phyloP scores from a whole-genome alignment of 768 basidiomycete genomes.

The Pulveroboletus frians region DNA sequence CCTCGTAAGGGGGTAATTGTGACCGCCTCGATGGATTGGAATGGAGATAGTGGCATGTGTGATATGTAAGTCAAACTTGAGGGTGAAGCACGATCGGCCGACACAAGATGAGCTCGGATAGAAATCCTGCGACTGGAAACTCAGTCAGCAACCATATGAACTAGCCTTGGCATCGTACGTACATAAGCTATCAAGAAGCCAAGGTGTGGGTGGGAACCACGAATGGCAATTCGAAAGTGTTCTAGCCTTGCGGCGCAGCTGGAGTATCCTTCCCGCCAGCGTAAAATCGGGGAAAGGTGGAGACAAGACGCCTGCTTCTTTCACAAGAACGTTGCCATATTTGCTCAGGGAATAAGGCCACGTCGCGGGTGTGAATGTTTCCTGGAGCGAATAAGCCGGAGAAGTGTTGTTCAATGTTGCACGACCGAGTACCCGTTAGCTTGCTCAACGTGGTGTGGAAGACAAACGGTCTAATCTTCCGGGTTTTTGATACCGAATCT shows the following conservation, averaged over 20 bases:
- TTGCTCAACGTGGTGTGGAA: too few relatives aligned
- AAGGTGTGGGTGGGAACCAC: too few relatives aligned
- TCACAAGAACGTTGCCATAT: conserved; percentile 14
- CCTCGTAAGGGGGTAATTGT: neutral
- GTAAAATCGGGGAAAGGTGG: neutral
- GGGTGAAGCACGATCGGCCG: neutral
- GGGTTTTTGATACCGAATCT: too few relatives aligned
- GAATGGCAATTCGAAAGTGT: neutral
- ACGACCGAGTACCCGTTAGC: too few relatives aligned
- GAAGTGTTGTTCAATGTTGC: too few relatives aligned
- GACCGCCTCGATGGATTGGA: neutral
- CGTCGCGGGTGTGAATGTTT: conserved; percentile 9
- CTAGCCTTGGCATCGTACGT: neutral
- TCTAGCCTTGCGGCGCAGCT: conserved; percentile 5
- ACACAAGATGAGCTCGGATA: neutral
- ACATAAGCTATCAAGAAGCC: conserved; percentile 4
- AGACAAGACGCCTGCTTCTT: neutral
- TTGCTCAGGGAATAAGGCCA: conserved; percentile 34
- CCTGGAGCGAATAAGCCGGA: conserved; percentile 14
- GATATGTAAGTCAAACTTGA: neutral
- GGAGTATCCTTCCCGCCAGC: neutral
- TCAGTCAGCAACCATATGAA: neutral
- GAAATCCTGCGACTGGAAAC: neutral
- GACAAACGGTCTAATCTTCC: too few relatives aligned
- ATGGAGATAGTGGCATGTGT: too few relatives aligned